Base-by-base conservation (phyloP, 805 yeast species). In the Cyberlindnera samutprakarnensis region DNA sequence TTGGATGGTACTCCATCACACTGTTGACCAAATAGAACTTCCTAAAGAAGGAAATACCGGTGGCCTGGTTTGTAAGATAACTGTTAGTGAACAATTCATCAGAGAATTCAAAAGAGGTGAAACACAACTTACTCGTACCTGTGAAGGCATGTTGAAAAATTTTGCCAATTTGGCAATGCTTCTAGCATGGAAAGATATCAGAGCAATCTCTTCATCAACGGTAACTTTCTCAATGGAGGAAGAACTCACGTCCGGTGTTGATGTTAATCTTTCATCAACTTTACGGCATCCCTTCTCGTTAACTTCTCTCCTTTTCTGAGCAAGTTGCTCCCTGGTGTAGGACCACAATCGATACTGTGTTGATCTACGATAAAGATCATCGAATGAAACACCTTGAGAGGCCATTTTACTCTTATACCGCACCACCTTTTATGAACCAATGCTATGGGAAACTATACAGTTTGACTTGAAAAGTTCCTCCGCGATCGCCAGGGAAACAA, bases 301-400 rank as follows among this genome's bases (percentile, higher is more conserved):
- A 6, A 78, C 70, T 11, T 57, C 46, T 12, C 47, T 42, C 37
- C 84, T 61, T 22, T 62, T 56, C 18, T 66, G 64, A 4, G 55
- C 58, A n/a, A 90, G 62, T 35, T 70, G 71, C 2, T 71, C 71
- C 14, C 53, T 50, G 0, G 86, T 75, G 54, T 72, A 90, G 1
- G 96, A 87, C 98, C 98, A 90, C 8, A 74, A 35, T 32, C 80
- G 64, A 53, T 69, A 90, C 59, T 90, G 98, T 1, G 92, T 70
- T 4, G 95, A 83, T 20, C 87, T 69, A 27, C 97, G 70, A 56
- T 85, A 90, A 24, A 92, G 61, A 42, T 92, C 98, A 54, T 92
- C 96, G 46, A 75, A 82, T 1, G 86, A 62, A 7, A 82, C 67
- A 32, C 67, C 55, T 27, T 53, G 39, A 42, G 43, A 32, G n/a